Evolutionary conservation across 345 rosid species (phyloP).

Genomic region (Eutrema japonicum): DNA sequence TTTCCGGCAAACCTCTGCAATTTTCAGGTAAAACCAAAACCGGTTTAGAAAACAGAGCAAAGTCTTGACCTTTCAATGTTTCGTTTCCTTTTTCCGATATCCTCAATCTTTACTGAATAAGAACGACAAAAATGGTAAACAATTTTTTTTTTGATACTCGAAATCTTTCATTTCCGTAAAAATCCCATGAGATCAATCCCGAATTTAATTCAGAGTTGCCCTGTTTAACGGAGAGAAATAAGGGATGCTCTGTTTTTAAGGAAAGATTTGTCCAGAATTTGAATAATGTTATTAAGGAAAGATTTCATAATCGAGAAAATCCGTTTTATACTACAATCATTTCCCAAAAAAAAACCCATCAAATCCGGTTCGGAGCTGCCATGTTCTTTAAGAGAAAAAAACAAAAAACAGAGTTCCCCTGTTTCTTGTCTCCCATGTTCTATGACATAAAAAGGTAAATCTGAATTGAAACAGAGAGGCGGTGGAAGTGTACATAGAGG

Average conservation of each 20-base stretch:
- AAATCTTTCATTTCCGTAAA: too few species aligned
- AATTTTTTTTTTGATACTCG: too few species aligned
- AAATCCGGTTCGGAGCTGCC: not conserved
- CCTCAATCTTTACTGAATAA: too few species aligned
- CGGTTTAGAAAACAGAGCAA: too few species aligned
- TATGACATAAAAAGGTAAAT: not conserved
- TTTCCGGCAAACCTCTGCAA: constrained; percentile 48
- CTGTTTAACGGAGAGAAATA: not conserved
- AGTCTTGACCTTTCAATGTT: too few species aligned
- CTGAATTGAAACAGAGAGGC: constrained; percentile 52
- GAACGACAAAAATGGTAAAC: too few species aligned
- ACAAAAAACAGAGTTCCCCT: not conserved
- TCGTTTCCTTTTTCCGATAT: too few species aligned
- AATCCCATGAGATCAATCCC: too few species aligned
- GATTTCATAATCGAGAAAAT: too few species aligned
- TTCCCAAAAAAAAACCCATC: not conserved
- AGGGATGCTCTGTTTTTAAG: not conserved
- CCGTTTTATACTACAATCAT: not conserved
- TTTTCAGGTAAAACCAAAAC: constrained; percentile 53
- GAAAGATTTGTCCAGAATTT: too few species aligned
- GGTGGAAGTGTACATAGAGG: constrained; percentile 57
- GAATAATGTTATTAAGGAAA: too few species aligned
- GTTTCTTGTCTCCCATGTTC: constrained; percentile 3
- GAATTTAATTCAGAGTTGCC: not conserved
- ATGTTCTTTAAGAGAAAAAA: not conserved